phyloP scores from a whole-genome alignment of 441 rosid species.

The Syzygium malaccense region DNA sequence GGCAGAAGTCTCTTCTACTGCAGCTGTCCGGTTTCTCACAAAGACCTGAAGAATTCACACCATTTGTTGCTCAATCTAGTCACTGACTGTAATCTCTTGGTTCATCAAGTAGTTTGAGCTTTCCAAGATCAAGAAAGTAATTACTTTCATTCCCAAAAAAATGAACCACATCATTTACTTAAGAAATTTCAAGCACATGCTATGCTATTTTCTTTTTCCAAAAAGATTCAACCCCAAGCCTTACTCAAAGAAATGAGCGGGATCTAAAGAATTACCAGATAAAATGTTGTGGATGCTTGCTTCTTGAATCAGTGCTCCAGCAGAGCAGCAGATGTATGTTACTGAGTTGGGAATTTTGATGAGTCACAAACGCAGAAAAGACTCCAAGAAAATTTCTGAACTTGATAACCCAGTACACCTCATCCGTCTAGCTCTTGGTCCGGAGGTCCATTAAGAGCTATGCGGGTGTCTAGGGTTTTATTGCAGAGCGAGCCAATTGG shows the following conservation, averaged over 20 bases:
- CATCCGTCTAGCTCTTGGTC: not conserved
- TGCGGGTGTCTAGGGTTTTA: constrained; percentile 19
- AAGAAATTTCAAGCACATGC: not conserved
- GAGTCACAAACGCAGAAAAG: constrained; percentile 12
- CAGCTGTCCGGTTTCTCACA: not conserved
- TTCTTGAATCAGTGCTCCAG: constrained; percentile 6
- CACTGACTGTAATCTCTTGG: not conserved
- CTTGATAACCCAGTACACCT: constrained; percentile 2
- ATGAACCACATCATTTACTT: not conserved
- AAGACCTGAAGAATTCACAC: not conserved
- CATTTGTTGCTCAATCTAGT: not conserved
- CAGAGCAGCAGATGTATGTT: constrained; percentile 12
- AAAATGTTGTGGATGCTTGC: constrained; percentile 3
- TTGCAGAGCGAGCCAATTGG: constrained; percentile 16
- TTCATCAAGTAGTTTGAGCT: not conserved
- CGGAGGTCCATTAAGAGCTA: not conserved
- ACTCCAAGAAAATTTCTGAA: constrained; percentile 9
- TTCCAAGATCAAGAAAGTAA: not conserved
- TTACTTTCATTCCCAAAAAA: not conserved
- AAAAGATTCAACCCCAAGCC: not conserved
- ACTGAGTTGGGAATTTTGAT: constrained; percentile 17
- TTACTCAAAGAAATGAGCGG: not conserved
- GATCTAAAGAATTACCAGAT: constrained; percentile 22
- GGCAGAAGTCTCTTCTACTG: not conserved
- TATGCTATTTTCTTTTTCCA: not conserved